A percentile compares a stretch with the other conserved stretches of the same genome.
Conservation (phyloP, 306 rosid species). For the Trifolium subterraneum region DNA sequence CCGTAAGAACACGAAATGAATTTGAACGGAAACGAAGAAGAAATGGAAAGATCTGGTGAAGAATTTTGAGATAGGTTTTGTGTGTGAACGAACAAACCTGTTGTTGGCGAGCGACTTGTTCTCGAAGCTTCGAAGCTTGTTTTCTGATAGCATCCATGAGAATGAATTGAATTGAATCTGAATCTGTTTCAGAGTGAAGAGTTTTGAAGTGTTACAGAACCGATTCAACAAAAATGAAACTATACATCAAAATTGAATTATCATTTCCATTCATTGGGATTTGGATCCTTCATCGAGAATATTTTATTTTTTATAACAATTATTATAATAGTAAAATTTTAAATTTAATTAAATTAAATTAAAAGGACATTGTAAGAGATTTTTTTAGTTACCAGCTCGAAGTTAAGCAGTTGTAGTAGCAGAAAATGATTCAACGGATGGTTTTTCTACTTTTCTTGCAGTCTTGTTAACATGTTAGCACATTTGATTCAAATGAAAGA, state of each 20-base stretch:
- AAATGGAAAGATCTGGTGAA: conserved; percentile 46
- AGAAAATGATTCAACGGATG: neutral
- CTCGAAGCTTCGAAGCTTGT: conserved; percentile 95
- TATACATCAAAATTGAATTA: neutral
- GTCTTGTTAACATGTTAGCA: neutral
- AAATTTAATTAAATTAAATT: neutral
- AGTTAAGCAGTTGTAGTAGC: neutral
- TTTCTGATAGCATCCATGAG: conserved; percentile 91
- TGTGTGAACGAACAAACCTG: conserved; percentile 60
- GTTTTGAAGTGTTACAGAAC: conserved; percentile 14
- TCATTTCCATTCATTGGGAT: conserved; percentile 12
- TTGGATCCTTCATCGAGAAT: conserved; percentile 25
- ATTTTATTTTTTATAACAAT: neutral
- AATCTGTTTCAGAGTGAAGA: conserved; percentile 7
- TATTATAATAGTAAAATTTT: neutral
- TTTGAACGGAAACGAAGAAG: neutral
- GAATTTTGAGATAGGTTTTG: conserved; percentile 5
- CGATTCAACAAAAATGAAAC: neutral
- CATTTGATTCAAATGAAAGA: neutral
- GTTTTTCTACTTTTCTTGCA: neutral
- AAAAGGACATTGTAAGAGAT: neutral
- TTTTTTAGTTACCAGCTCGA: neutral
- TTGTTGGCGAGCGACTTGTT: conserved; percentile 95
- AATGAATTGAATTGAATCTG: conserved; percentile 40
- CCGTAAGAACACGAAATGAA: neutral